These are phyloP conservation scores for bread wheat (Triticum aestivum) DNA, from an alignment of 176 grass and related monocot species.

Conservation along the genomic window DNA sequence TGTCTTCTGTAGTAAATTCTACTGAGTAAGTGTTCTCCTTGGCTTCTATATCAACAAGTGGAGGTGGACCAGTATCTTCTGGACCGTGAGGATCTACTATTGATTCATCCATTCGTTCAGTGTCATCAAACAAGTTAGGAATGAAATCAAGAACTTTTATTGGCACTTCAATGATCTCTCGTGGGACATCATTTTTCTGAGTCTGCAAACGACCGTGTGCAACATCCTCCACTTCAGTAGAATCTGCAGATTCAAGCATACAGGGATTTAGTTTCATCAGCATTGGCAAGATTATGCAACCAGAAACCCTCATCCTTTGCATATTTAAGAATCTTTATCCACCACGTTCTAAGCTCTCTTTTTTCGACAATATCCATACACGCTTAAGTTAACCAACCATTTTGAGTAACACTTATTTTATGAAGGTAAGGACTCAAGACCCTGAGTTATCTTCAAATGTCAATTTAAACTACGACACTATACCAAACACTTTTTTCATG, in stretches of 20 bases:
- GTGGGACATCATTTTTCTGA: slow-evolving; percentile 2
- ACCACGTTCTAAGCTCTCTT: slow-evolving; percentile 6
- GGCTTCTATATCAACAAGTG: background rate
- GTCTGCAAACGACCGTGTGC: slow-evolving; percentile 13
- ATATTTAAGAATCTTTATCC: slow-evolving; percentile 9
- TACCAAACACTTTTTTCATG: slow-evolving; percentile 23
- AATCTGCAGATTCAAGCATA: slow-evolving; percentile 50
- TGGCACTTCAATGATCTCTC: slow-evolving; percentile 6
- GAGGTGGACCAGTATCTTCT: background rate
- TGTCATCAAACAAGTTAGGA: slow-evolving; percentile 26
- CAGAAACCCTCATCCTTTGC: slow-evolving; percentile 34
- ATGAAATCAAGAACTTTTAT: slow-evolving; percentile 17
- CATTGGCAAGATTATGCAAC: slow-evolving; percentile 42
- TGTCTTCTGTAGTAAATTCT: slow-evolving; percentile 18
- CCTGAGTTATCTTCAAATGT: slow-evolving; percentile 10
- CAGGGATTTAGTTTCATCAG: slow-evolving; percentile 21
- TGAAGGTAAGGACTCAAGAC: background rate
- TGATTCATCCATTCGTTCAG: background rate
- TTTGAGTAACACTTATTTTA: background rate
- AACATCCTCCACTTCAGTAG: slow-evolving; percentile 34
- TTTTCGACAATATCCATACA: background rate
- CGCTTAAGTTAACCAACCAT: slow-evolving; percentile 2
- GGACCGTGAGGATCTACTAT: background rate
- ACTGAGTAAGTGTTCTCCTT: slow-evolving; percentile 4
- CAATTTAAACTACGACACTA: slow-evolving; percentile 10